These are phyloP conservation scores for Daldinia decipiens DNA, from an alignment of 495 filamentous ascomycete genomes.

Conservation along the genomic window DNA sequence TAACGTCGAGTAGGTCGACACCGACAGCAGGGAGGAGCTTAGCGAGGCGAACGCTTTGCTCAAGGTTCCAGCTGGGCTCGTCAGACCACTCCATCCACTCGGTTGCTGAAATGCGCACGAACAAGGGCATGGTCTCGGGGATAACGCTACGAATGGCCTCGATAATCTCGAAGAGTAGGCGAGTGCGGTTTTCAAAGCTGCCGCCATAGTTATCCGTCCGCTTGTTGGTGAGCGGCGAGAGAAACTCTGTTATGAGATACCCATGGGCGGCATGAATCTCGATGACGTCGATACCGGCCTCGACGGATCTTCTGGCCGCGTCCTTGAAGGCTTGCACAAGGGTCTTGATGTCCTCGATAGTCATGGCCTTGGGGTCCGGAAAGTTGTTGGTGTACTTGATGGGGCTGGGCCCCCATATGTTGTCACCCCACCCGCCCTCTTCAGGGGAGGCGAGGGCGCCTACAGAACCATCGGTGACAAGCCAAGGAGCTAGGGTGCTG, in stretches of 20 bases:
- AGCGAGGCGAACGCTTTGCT: slow-evolving; percentile 69
- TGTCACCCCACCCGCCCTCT: slow-evolving; percentile 73
- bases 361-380: slow-evolving; percentile 67
- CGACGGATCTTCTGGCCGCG: slow-evolving; percentile 67
- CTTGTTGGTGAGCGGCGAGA: slow-evolving; percentile 69
- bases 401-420: slow-evolving; percentile 63
- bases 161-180: slow-evolving; percentile 39
- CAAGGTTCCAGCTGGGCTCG: slow-evolving; percentile 70
- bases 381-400: slow-evolving; percentile 60
- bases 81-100: slow-evolving; percentile 73
- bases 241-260: slow-evolving; percentile 71
- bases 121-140: slow-evolving; percentile 69
- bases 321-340: slow-evolving; percentile 69
- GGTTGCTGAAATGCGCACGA: slow-evolving; percentile 74
- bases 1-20: slow-evolving; percentile 81
- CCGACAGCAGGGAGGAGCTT: slow-evolving; percentile 70
- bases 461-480: slow-evolving; percentile 43
- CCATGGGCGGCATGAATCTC: slow-evolving; percentile 72
- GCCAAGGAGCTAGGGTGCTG: slow-evolving; percentile 70
- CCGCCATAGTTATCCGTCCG: slow-evolving; percentile 68
- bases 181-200: slow-evolving; percentile 66
- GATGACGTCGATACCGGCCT: slow-evolving; percentile 76
- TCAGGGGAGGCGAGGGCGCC: slow-evolving; percentile 58
- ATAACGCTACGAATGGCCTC: slow-evolving; percentile 24
- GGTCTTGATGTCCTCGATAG: slow-evolving; percentile 67